phyloP scores from a whole-genome alignment of 2,329 filamentous ascomycete genomes.

The Hypoxylon sp. region DNA sequence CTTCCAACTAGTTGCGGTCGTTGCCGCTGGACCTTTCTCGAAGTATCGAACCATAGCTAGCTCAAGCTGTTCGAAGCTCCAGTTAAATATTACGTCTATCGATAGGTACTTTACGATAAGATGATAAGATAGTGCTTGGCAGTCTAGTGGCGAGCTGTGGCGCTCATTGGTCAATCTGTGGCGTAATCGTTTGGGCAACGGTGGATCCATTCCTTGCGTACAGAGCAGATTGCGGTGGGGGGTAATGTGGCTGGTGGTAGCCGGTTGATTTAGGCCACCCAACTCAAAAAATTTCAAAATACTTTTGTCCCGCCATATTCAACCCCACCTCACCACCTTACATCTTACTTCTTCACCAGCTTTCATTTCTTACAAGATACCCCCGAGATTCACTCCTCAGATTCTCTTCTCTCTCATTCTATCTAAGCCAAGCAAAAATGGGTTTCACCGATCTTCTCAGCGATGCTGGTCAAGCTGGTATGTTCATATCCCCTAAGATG shows the following conservation, averaged over 20 bases:
- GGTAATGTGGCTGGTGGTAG: conserved; percentile 37
- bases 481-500: conserved; percentile 49
- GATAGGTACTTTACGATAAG: conserved; percentile 41
- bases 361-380: conserved; percentile 54
- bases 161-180: neutral
- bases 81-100: conserved; percentile 42
- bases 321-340: conserved; percentile 51
- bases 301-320: conserved; percentile 47
- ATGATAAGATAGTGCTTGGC: conserved; percentile 28
- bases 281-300: conserved; percentile 50
- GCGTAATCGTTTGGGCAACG: neutral
- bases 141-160: conserved; percentile 13
- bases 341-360: conserved; percentile 43
- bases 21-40: conserved; percentile 52
- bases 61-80: conserved; percentile 34
- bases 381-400: conserved; percentile 43
- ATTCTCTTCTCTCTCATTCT: conserved; percentile 42
- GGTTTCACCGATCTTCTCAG: conserved; percentile 73
- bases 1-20: conserved; percentile 29
- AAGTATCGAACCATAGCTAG: conserved; percentile 45
- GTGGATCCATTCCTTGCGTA: neutral
- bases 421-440: conserved; percentile 60
- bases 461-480: conserved; percentile 69
- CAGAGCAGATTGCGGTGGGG: conserved; percentile 22
- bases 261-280: conserved; percentile 38